Base-by-base conservation (phyloP, 768 basidiomycete genomes). In the Amanita phalloides region DNA sequence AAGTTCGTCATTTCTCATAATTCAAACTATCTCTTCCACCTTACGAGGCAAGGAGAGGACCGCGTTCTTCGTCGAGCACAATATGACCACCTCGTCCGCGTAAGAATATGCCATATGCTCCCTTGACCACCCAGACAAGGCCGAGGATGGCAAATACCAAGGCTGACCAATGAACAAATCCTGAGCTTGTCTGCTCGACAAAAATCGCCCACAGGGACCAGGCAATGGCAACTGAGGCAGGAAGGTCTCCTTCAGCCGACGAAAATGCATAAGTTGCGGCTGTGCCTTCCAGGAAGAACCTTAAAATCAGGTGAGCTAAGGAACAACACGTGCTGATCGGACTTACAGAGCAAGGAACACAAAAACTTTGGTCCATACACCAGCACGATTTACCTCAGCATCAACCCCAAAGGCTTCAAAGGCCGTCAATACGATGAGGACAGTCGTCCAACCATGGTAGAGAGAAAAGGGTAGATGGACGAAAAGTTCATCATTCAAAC, bases 121-220 rank as follows among this genome's bases (percentile, higher is more conserved):
- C 84, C 72, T 94, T 92, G 65, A 82, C 60, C 54, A 97, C 86
- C 73, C 88, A 91, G 55, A 95, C 66, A 56, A 91, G 74, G 26
- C 90, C 81, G 50, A 98, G 71, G 63, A 95, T 79, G 64, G 92
- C 79, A 61, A 91, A 92, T 3, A 67, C 90, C 51, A 97, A 77
- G 10, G 93, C 80, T 36, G 78, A 73, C 92, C 92, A 98, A 68
- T 94, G 92, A 58, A 97, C 82, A 70, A 97, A 94, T 46, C 70
- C 74, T 52, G 77, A 75, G 35, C 71, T 67, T 25, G 55, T 70
- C 67, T 93, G 82, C 62, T 88, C 79, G 25, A 76, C 81, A 61
- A 89, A 97, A 70, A 98, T 92, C 41, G 88, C 94, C 70, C 86
- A 94, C 28, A 99, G 75, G n/a, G 87, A 83, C 87, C 89, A 95